Percentiles rank a stretch among this genome's conserved stretches.
Conservation (phyloP, 164 flowering plant genomes). For the Platanus orientalis region DNA sequence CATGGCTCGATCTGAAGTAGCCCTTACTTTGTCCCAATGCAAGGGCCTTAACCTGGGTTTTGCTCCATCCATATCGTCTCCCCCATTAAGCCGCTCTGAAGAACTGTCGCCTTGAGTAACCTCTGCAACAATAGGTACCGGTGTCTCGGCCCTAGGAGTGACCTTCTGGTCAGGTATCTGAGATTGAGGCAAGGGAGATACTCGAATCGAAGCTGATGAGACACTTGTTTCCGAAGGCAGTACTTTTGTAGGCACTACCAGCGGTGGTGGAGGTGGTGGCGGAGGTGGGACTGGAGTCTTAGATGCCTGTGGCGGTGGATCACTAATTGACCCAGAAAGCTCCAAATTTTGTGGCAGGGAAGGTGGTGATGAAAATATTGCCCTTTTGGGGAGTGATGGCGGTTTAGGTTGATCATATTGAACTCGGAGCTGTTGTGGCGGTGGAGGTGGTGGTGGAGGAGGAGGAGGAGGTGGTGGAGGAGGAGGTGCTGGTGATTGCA, state of each 20-base stretch:
- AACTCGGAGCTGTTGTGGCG: conserved; percentile 3
- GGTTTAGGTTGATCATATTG: conserved; percentile 16
- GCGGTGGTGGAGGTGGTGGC: conserved; percentile 36
- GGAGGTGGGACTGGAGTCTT: conserved; percentile 46
- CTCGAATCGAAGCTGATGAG: conserved; percentile 19
- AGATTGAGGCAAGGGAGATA: conserved; percentile 19
- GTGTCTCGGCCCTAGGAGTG: conserved; percentile 12
- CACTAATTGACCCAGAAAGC: conserved; percentile 34
- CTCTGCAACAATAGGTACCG: conserved; percentile 25
- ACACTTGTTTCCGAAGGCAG: conserved; percentile 17
- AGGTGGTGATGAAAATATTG: conserved; percentile 57
- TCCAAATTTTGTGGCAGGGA: conserved; percentile 48
- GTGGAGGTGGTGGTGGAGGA: background rate
- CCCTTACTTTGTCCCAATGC: conserved; percentile 98
- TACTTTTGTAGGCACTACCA: conserved; percentile 18
- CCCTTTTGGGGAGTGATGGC: conserved; percentile 32
- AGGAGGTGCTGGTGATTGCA: conserved; percentile 22
- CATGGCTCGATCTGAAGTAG: conserved; percentile 84
- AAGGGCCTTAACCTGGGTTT: conserved; percentile 83
- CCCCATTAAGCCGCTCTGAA: conserved; percentile 36
- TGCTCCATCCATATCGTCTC: conserved; percentile 38
- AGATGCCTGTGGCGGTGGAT: conserved; percentile 15
- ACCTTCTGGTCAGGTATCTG: conserved; percentile 22
- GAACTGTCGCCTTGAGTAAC: conserved; percentile 18
- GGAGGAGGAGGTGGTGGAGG: conserved; percentile 24